These are phyloP conservation scores for Chrysanthemum seticuspe DNA, from an alignment of 129 eudicot genomes.

Conservation along the genomic window DNA sequence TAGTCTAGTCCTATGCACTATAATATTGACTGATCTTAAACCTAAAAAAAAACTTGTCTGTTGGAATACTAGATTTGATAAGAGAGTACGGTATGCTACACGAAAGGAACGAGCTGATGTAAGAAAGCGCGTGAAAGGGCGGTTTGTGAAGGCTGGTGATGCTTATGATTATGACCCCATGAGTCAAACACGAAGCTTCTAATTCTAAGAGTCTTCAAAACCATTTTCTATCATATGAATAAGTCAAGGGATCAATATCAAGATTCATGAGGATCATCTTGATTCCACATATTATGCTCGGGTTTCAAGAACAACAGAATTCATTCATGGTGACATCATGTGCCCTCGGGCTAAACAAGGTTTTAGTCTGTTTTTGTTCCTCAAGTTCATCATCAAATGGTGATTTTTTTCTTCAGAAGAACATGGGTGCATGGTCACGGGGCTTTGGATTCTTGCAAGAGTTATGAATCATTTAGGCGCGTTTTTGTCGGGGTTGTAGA, in stretches of 20 bases:
- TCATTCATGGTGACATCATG: conserved; percentile 18
- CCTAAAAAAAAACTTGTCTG: background rate
- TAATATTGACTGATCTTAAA: background rate
- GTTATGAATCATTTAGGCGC: conserved; percentile 11
- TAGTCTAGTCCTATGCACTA: background rate
- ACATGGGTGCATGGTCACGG: conserved; percentile 6
- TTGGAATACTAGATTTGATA: conserved; percentile 46
- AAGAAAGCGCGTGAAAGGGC: conserved; percentile 76
- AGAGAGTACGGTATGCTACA: conserved; percentile 64
- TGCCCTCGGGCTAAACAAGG: conserved; percentile 31
- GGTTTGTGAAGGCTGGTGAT: conserved; percentile 75
- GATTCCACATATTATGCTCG: conserved; percentile 6
- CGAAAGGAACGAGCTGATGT: conserved; percentile 74
- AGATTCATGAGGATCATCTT: conserved; percentile 20
- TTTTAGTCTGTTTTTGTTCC: conserved; percentile 31
- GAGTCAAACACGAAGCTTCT: conserved; percentile 43
- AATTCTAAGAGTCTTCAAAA: conserved; percentile 23
- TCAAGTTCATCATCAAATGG: conserved; percentile 21
- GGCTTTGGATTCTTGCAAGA: conserved; percentile 17
- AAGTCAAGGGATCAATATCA: conserved; percentile 25
- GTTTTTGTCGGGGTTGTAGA: conserved; percentile 12
- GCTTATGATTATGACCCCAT: conserved; percentile 68
- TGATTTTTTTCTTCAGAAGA: conserved; percentile 19
- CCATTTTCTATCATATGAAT: conserved; percentile 27
- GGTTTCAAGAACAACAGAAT: conserved; percentile 18